A percentile compares a stretch with the other conserved stretches of the same genome.
Conservation (phyloP, 2,329 filamentous ascomycete species). For the Clonostachys rosea region DNA sequence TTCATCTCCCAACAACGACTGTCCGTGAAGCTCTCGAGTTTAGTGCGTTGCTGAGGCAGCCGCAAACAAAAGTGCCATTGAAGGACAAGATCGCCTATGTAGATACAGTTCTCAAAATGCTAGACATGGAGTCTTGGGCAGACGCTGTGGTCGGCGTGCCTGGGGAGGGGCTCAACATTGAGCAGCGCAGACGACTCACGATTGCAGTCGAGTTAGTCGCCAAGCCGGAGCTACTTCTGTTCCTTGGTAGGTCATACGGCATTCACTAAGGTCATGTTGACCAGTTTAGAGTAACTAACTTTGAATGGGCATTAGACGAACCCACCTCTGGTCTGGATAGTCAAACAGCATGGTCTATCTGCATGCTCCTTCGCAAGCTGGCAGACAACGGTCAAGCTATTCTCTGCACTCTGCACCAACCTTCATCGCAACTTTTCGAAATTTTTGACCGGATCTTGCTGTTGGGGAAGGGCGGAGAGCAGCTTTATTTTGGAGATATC, state of each 20-base stretch:
- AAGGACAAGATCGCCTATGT: constrained; percentile 70
- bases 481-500: constrained; percentile 79
- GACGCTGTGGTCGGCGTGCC: constrained; percentile 40
- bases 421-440: constrained; percentile 89
- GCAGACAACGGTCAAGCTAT: constrained; percentile 87
- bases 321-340: constrained; percentile 85
- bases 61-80: constrained; percentile 64
- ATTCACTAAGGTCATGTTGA: too few relatives aligned
- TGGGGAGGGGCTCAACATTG: constrained; percentile 66
- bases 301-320: constrained; percentile 52
- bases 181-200: constrained; percentile 72
- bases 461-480: constrained; percentile 68
- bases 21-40: constrained; percentile 79
- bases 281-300: too few relatives aligned
- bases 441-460: constrained; percentile 81
- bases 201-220: constrained; percentile 96
- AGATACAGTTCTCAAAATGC: constrained; percentile 43
- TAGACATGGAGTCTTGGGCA: constrained; percentile 46
- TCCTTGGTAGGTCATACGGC: constrained; percentile 42
- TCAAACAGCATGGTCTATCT: constrained; percentile 89
- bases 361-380: constrained; percentile 81
- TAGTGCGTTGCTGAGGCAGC: constrained; percentile 80
- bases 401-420: constrained; percentile 96
- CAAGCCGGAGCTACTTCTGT: constrained; percentile 82
- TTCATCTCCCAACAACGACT: constrained; percentile 27